phyloP scores from a whole-genome alignment of 2,329 filamentous ascomycete species.

The Exophiala sideris region DNA sequence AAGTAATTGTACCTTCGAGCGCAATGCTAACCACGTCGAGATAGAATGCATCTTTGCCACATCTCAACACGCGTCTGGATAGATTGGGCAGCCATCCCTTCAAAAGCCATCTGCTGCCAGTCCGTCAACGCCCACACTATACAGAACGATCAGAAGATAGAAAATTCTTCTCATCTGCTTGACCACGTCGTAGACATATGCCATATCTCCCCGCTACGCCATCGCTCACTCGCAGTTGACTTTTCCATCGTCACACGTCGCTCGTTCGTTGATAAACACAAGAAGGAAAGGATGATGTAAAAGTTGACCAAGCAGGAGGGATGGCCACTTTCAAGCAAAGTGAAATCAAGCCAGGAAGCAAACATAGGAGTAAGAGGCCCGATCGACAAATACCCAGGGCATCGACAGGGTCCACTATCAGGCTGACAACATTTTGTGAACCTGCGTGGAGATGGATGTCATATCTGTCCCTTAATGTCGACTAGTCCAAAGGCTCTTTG shows the following conservation, averaged over 20 bases:
- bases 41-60: no score
- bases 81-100: no score
- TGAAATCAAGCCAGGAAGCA: constrained; percentile 3
- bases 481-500: constrained; percentile 75
- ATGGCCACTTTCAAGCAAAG: no score
- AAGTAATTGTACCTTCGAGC: no score
- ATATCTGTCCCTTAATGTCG: constrained; percentile 96
- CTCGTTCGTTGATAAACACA: not conserved
- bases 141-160: not conserved
- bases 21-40: no score
- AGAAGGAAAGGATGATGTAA: not conserved
- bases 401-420: no score
- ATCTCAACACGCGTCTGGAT: no score
- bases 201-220: no score
- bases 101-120: not conserved
- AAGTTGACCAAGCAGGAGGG: not conserved
- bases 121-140: not conserved
- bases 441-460: constrained; percentile 12
- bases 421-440: no score
- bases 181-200: no score
- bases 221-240: not conserved
- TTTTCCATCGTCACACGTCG: not conserved
- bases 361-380: not conserved
- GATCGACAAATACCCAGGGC: no score
- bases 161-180: no score